Base-by-base conservation (phyloP, 2,329 filamentous ascomycete genomes). In the Beauveria medogensis region DNA sequence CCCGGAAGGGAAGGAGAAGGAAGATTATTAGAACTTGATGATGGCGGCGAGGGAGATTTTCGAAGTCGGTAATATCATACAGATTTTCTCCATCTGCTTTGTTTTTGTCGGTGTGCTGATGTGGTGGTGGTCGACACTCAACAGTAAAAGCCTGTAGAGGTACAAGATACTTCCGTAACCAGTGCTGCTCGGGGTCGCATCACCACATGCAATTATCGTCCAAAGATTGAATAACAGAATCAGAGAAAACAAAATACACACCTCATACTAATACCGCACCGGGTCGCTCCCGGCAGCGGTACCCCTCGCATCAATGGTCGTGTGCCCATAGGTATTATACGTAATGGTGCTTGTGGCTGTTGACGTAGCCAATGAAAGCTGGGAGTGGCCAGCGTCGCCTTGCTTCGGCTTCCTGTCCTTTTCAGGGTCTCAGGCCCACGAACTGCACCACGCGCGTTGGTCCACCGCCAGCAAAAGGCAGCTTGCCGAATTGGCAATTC, bases 351-450 rank as follows among this genome's bases (percentile, higher is more conserved):
- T 22, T 40, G 9, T 22, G 34, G 3, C 37, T 18, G 34, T 24
- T 28, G 41, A 28, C 12, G 41, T 7, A 10, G 54, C 54, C 30
- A 14, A 5, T 26, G 16, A 22, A 20, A 40, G 46, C 34, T 48
- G 20, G 46, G 18, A 14, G 46, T 58, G 56, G 56, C 44, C 56
- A 59, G 56, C 48, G 40, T 59, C 56, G 56, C 56, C 56, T 59
- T 59, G 56, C 56, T 53, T 59, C 56, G 56, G 55, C 47, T 28
- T 52, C 47, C 41, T 20, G 24, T 30, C 24, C 12, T 28, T 18
- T 43, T 30, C 46, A 50, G 43, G 18, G 55, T 47, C 34, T 22
- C 8, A 2, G 24, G 46, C 34, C 46, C 22, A 22, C 55, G 5
- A 55, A 44, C 46, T 43, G 22, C 34, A 30, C 22, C 18, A 14